A percentile compares a stretch with the other conserved stretches of the same genome.
phyloP scores from a whole-genome alignment of 177 flowering plant species.

The Vitis hybrid region DNA sequence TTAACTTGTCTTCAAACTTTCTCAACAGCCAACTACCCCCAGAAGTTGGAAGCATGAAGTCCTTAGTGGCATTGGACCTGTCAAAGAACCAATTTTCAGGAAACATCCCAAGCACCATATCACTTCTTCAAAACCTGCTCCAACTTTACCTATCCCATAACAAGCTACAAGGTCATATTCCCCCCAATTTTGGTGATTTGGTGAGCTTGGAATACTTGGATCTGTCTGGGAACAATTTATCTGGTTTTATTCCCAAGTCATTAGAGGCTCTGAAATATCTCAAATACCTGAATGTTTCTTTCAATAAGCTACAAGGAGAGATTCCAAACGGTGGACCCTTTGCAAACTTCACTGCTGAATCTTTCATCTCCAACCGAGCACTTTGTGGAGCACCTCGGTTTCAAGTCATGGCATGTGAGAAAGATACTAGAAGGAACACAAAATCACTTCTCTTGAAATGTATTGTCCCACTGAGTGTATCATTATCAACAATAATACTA shows the following conservation, averaged over 20 bases:
- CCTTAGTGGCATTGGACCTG: too few relatives aligned
- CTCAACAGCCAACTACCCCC: not conserved
- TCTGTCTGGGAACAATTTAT: constrained; percentile 10
- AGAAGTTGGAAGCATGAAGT: too few relatives aligned
- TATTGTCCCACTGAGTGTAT: too few relatives aligned
- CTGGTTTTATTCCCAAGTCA: constrained; percentile 8
- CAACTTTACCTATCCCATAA: constrained; percentile 2
- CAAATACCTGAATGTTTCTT: too few relatives aligned
- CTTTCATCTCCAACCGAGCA: too few relatives aligned
- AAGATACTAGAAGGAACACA: not conserved
- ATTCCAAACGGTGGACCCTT: too few relatives aligned
- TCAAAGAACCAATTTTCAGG: constrained; percentile 4
- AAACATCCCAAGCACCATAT: constrained; percentile 10
- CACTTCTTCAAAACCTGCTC: constrained; percentile 7
- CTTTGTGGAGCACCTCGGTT: too few relatives aligned
- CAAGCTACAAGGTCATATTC: not conserved
- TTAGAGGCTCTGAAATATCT: too few relatives aligned
- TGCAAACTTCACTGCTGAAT: too few relatives aligned
- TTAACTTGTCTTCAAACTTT: constrained; percentile 12
- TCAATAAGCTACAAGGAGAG: too few relatives aligned
- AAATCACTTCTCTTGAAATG: not conserved
- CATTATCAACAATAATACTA: too few relatives aligned
- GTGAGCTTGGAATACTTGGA: constrained; percentile 9
- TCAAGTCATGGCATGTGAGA: not conserved
- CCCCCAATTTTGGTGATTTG: constrained; percentile 4